Evolutionary conservation across 257 asterid species (phyloP).

Genomic region (Ilex aquifolium): DNA sequence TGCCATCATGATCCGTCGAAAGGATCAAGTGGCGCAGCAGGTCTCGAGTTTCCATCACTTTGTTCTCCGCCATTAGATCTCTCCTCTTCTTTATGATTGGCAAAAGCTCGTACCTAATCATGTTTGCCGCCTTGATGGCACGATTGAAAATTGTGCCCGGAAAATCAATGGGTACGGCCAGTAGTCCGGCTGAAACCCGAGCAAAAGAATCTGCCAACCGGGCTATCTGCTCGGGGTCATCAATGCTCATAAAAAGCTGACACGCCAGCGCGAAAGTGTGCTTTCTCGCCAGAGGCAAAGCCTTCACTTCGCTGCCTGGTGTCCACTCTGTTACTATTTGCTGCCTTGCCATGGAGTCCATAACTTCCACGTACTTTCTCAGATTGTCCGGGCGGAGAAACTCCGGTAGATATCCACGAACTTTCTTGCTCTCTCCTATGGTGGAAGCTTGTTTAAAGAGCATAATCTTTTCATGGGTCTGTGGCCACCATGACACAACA

Average conservation of each 20-base stretch:
- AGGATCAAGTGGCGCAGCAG: not conserved
- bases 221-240: too few relatives aligned
- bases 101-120: too few relatives aligned
- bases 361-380: slow-evolving; percentile 5
- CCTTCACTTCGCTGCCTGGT: not conserved
- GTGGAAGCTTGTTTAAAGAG: slow-evolving; percentile 12
- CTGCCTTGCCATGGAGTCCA: slow-evolving; percentile 13
- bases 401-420: slow-evolving; percentile 10
- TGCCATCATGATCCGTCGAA: not conserved
- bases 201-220: too few relatives aligned
- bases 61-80: too few relatives aligned
- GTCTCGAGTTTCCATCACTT: not conserved
- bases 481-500: slow-evolving; percentile 12
- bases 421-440: slow-evolving; percentile 6
- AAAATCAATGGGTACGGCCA: too few relatives aligned
- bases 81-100: too few relatives aligned
- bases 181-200: too few relatives aligned
- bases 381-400: slow-evolving; percentile 15
- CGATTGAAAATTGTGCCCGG: too few relatives aligned
- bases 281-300: slow-evolving; percentile 8
- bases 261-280: too few relatives aligned
- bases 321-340: slow-evolving; percentile 10
- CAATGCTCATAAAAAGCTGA: too few relatives aligned
- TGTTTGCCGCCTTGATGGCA: too few relatives aligned
- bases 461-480: slow-evolving; percentile 19